Conservation (phyloP, 331 rosid species). For the Malus hybrid region DNA sequence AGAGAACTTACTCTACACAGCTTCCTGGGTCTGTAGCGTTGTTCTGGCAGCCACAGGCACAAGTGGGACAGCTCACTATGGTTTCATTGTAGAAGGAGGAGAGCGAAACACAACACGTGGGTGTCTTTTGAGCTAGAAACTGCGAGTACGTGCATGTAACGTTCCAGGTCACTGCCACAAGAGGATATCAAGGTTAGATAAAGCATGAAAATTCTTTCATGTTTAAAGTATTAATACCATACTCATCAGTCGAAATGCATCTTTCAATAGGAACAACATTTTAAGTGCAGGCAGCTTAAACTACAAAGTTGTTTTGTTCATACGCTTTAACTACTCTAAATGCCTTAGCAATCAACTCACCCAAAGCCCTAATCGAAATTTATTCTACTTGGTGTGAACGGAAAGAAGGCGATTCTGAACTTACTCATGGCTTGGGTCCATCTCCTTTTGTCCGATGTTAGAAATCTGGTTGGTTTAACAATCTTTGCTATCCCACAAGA, state of each 20-base stretch:
- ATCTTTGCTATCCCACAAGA: slow-evolving; percentile 90
- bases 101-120: slow-evolving; percentile 94
- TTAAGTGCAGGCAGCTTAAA: not conserved
- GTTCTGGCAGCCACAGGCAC: slow-evolving; percentile 89
- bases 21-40: slow-evolving; percentile 54
- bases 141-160: slow-evolving; percentile 89
- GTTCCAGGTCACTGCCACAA: slow-evolving; percentile 90
- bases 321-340: not conserved
- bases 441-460: slow-evolving; percentile 72
- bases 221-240: not conserved
- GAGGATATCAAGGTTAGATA: slow-evolving; percentile 11
- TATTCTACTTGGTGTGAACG: not conserved
- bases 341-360: not conserved
- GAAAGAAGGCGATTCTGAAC: slow-evolving; percentile 11
- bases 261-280: not conserved
- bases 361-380: not conserved
- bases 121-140: slow-evolving; percentile 92
- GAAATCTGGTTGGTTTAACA: slow-evolving; percentile 57
- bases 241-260: not conserved
- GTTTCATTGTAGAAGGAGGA: slow-evolving; percentile 90
- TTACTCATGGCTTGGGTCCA: slow-evolving; percentile 90
- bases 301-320: not conserved
- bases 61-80: slow-evolving; percentile 76
- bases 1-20: slow-evolving; percentile 66
- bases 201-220: slow-evolving; percentile 10